Evolutionary conservation across 129 eudicot species (phyloP), one percentile per base, ranked within the genome.

Genomic region (Cynara cardunculus): DNA sequence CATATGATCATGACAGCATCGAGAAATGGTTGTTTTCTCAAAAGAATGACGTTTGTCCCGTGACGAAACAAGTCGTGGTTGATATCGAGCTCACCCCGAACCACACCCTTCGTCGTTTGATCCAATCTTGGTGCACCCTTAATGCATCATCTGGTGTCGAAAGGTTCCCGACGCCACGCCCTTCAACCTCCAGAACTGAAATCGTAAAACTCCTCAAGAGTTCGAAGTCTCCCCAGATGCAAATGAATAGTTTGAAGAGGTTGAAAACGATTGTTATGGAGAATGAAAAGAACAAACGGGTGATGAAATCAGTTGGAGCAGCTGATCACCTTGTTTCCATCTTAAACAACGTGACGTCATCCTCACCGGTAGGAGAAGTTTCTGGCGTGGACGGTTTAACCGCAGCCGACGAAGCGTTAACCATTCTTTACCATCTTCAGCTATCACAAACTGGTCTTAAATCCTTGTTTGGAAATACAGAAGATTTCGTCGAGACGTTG

Each of bases 91-190:
- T 91, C 7, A 91, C 92, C 30, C 96, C 96, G 9, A 91, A 91
- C 76, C 85, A 88, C 85, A 91, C 91, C 10, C 84, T 91, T 61
- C 84, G 93, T 1, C 84, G 96, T 0, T 24, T 91, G 1, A 91
- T 91, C 82, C 91, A 89, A 53, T 84, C 96, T 2, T 91, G 96
- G 96, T 91, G 96, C 89, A 91, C 91, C 37, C 81, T 89, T 75
- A 87, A 91, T 27, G 87, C 93, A 1, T 91, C 96, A 3, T 68
- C 62, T 1, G 96, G 96, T 2, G 22, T 91, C 76, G 91, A 89
- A 62, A 83, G 93, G 34, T 71, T 89, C 56, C 96, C 91, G 0
- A 89, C 97, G 0, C 93, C 97, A 13, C 80, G 84, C 7, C 78
- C 80, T 8, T 86, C 89, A 3, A 73, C 82, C 82, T 79, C 80